These are phyloP conservation scores for Ophiocordyceps australis DNA, from an alignment of 2,329 filamentous ascomycete species.

Conservation along the genomic window DNA sequence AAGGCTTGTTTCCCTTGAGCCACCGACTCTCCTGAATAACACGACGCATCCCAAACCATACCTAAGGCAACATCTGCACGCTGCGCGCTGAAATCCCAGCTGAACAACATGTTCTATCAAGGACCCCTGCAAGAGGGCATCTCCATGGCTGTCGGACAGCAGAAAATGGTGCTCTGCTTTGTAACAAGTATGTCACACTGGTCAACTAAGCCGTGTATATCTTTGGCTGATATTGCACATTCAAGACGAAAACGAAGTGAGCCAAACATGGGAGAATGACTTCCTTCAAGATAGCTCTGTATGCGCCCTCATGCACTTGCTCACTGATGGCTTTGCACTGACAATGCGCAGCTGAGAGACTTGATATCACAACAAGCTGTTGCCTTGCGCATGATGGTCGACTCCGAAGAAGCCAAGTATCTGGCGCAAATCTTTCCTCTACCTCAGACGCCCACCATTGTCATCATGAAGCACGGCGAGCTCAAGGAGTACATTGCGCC, in stretches of 20 bases:
- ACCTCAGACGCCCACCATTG: slow-evolving; percentile 57
- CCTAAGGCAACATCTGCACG: too few relatives aligned
- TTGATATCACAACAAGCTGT: slow-evolving; percentile 46
- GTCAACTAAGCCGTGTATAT: too few relatives aligned
- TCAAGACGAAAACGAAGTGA: slow-evolving; percentile 53
- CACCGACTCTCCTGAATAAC: too few relatives aligned
- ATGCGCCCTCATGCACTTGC: slow-evolving; percentile 6
- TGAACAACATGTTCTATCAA: slow-evolving; percentile 63
- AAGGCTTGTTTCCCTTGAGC: too few relatives aligned
- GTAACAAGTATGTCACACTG: slow-evolving; percentile 51
- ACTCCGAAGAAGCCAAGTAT: slow-evolving; percentile 66
- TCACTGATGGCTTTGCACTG: background rate
- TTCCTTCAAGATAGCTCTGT: slow-evolving; percentile 42
- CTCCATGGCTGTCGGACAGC: slow-evolving; percentile 50
- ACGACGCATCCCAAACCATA: too few relatives aligned
- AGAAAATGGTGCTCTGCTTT: slow-evolving; percentile 72
- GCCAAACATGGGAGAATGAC: slow-evolving; percentile 53
- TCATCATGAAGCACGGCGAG: slow-evolving; percentile 65
- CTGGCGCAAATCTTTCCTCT: slow-evolving; percentile 70
- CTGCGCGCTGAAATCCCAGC: too few relatives aligned
- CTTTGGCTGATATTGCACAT: background rate
- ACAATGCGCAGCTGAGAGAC: slow-evolving; percentile 26
- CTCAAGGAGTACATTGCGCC: slow-evolving; percentile 59
- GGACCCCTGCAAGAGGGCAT: slow-evolving; percentile 73
- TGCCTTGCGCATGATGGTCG: slow-evolving; percentile 49